These are phyloP conservation scores for Ceratorhiza oryzae-sativae DNA, from an alignment of 1,284 basidiomycete species.

Conservation along the genomic window DNA sequence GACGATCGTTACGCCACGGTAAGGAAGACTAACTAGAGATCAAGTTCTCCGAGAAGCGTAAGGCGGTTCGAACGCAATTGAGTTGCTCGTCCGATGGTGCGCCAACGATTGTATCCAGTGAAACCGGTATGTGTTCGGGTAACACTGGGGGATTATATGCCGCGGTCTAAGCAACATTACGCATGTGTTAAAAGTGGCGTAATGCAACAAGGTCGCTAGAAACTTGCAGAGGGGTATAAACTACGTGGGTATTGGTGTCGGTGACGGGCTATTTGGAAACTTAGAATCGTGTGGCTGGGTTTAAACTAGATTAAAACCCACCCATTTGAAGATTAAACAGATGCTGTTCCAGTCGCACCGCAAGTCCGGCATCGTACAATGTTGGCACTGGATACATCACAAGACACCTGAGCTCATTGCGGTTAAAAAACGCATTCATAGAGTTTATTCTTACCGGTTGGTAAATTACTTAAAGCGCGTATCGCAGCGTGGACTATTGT, in stretches of 20 bases:
- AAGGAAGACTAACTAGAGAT: slow-evolving; percentile 1
- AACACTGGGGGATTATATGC: background rate
- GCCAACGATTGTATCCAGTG: background rate
- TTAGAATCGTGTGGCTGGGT: no score
- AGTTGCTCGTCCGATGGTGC: slow-evolving; percentile 1
- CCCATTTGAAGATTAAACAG: slow-evolving; percentile 29
- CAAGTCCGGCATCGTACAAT: background rate
- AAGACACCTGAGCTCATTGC: no score
- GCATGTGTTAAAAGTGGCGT: no score
- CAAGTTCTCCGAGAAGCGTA: background rate
- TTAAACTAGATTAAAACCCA: background rate
- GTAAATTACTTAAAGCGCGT: background rate
- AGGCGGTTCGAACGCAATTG: background rate
- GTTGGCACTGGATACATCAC: background rate
- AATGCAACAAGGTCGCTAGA: no score
- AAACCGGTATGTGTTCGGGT: background rate
- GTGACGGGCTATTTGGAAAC: background rate
- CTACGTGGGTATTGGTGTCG: background rate
- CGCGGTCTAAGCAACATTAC: no score
- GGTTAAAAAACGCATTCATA: no score
- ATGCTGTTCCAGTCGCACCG: background rate
- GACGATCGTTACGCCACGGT: no score
- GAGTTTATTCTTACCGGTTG: background rate
- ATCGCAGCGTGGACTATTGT: slow-evolving; percentile 16
- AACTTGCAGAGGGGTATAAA: background rate